A percentile compares a stretch with the other conserved stretches of the same genome.
Conservation (phyloP, 805 yeast species). For the Cyberlindnera xishuangbannaensis region DNA sequence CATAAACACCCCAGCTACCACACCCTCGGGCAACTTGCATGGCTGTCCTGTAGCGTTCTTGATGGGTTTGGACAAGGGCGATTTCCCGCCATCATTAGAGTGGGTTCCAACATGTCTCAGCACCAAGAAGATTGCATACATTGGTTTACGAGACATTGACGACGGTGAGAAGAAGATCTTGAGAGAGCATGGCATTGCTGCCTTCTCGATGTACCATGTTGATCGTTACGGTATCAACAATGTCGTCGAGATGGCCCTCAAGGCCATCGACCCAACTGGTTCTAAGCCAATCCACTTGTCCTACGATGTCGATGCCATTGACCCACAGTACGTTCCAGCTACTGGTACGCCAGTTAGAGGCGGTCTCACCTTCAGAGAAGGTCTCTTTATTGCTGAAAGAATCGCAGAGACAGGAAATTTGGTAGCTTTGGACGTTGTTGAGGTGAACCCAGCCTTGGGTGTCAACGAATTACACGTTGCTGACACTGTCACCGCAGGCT, state of each 20-base stretch:
- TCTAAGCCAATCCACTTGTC: conserved; percentile 77
- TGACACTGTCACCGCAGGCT: conserved; percentile 85
- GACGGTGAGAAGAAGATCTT: conserved; percentile 74
- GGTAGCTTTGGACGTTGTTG: conserved; percentile 86
- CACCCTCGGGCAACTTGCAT: conserved; percentile 87
- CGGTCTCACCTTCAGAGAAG: conserved; percentile 91
- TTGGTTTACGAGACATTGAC: conserved; percentile 93
- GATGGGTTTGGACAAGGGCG: conserved; percentile 67
- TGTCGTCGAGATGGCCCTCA: conserved; percentile 88
- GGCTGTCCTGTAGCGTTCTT: conserved; percentile 95
- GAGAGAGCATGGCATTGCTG: conserved; percentile 65
- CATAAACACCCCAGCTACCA: conserved; percentile 79
- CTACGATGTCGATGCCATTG: conserved; percentile 95
- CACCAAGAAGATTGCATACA: conserved; percentile 75
- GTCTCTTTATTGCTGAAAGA: conserved; percentile 86
- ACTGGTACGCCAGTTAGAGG: conserved; percentile 98
- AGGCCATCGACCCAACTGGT: conserved; percentile 65
- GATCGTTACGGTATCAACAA: conserved; percentile 90
- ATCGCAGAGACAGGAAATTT: conserved; percentile 86
- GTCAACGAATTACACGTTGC: conserved; percentile 66
- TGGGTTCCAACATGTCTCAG: conserved; percentile 76
- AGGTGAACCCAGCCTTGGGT: conserved; percentile 86
- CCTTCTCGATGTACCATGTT: conserved; percentile 92
- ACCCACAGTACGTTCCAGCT: conserved; percentile 90
- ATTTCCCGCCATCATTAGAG: conserved; percentile 64